Evolutionary conservation across 2,329 filamentous ascomycete species (phyloP).

Genomic region (Pseudocercospora pini-densiflorae): DNA sequence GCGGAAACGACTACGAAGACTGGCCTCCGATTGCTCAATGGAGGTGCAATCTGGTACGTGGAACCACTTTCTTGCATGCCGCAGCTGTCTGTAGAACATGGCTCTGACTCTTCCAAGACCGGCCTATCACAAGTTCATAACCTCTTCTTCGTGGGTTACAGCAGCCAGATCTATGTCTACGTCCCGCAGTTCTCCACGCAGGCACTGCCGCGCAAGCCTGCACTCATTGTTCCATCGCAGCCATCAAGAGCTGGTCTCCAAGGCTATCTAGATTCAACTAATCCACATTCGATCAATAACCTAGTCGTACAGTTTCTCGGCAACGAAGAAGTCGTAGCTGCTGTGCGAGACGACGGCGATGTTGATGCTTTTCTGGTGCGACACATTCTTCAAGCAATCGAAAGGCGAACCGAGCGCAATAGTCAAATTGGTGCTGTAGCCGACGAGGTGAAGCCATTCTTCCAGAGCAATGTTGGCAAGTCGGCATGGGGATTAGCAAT

Average conservation of each 20-base stretch:
- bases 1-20: constrained; percentile 29
- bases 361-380: constrained; percentile 49
- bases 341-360: constrained; percentile 63
- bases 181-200: constrained; percentile 51
- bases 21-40: constrained; percentile 40
- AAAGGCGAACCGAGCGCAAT: constrained; percentile 37
- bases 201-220: constrained; percentile 40
- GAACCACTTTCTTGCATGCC: constrained; percentile 4
- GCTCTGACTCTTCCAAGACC: constrained; percentile 38
- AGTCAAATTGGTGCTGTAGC: constrained; percentile 44
- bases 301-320: constrained; percentile 51
- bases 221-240: constrained; percentile 46
- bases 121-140: constrained; percentile 52
- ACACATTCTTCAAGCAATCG: constrained; percentile 41
- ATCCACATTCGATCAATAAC: constrained; percentile 52
- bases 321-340: constrained; percentile 53
- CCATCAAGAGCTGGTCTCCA: constrained; percentile 37
- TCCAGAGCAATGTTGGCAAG: constrained; percentile 73
- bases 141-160: constrained; percentile 54
- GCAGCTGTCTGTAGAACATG: constrained; percentile 15
- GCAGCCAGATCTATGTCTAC: constrained; percentile 47
- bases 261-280: constrained; percentile 42
- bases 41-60: constrained; percentile 48
- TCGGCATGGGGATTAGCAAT: constrained; percentile 91
- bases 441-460: constrained; percentile 60